Evolutionary conservation across 169 alveolate species (phyloP).

Genomic region (Plasmodium ovale): DNA sequence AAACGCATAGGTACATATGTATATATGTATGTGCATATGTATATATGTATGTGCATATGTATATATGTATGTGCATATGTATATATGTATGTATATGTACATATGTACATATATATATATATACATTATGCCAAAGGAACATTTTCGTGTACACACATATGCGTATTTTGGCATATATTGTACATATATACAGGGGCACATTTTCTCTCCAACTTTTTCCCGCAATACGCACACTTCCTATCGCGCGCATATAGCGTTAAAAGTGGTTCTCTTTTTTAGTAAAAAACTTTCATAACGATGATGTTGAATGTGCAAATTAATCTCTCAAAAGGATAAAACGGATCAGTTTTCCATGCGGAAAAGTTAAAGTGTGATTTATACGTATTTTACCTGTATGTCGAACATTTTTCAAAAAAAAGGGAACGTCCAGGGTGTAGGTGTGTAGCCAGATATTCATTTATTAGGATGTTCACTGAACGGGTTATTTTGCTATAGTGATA

Average conservation of each 20-base stretch:
- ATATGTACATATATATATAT: background rate
- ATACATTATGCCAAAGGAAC: background rate
- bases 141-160: background rate
- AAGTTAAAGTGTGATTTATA: background rate
- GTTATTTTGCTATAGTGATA: background rate
- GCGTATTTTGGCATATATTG: no score
- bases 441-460: slow-evolving; percentile 70
- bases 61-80: background rate
- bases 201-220: no score
- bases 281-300: background rate
- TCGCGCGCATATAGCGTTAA: no score
- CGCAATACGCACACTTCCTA: no score
- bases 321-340: no score
- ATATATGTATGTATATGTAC: background rate
- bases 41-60: background rate
- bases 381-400: slow-evolving; percentile 77
- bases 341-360: background rate
- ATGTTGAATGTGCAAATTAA: no score
- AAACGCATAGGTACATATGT: background rate
- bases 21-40: background rate
- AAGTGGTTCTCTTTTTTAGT: background rate
- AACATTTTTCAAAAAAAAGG: slow-evolving; percentile 76
- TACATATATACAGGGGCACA: no score
- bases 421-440: slow-evolving; percentile 70
- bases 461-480: background rate